phyloP scores from a whole-genome alignment of 2,329 filamentous ascomycete genomes.

The Biscogniauxia sp. region DNA sequence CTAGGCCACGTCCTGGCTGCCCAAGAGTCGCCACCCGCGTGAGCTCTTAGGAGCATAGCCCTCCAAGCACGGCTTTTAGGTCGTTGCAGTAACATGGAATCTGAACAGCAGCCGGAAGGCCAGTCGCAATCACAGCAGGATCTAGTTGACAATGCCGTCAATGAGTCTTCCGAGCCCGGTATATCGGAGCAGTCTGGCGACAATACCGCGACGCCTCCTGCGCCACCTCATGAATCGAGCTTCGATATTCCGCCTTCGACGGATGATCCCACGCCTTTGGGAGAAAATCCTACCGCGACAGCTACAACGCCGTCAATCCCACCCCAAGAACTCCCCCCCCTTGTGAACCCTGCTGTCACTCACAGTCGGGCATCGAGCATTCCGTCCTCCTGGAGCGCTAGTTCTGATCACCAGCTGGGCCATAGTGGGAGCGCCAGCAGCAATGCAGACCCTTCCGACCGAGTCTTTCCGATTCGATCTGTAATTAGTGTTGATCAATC shows the following conservation, averaged over 20 bases:
- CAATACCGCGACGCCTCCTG: not conserved
- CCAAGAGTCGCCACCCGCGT: not conserved
- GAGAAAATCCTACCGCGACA: not conserved
- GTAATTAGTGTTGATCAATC: conserved; percentile 66
- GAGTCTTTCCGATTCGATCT: conserved; percentile 81
- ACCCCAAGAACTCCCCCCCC: conserved; percentile 1
- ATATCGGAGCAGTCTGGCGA: not conserved
- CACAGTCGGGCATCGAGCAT: conserved; percentile 11
- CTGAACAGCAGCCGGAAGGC: conserved; percentile 8
- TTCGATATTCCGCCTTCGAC: conserved; percentile 2
- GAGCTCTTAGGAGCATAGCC: conserved; percentile 12
- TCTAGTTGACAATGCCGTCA: conserved; percentile 3
- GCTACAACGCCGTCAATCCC: conserved; percentile 5
- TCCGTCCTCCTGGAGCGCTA: conserved; percentile 42
- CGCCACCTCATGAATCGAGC: conserved; percentile 2
- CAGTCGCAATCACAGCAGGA: conserved; percentile 2
- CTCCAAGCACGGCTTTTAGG: conserved; percentile 17
- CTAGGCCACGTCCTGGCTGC: not conserved
- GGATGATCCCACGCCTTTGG: conserved; percentile 6
- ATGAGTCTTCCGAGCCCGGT: conserved; percentile 1
- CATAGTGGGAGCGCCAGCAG: conserved; percentile 29
- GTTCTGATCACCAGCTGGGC: conserved; percentile 41
- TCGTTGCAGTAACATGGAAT: conserved; percentile 16
- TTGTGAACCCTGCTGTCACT: conserved; percentile 1
- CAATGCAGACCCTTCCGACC: conserved; percentile 45